Evolutionary conservation across 1,139 yeast genomes (phyloP).

Genomic region (Zygoascus meyerae): DNA sequence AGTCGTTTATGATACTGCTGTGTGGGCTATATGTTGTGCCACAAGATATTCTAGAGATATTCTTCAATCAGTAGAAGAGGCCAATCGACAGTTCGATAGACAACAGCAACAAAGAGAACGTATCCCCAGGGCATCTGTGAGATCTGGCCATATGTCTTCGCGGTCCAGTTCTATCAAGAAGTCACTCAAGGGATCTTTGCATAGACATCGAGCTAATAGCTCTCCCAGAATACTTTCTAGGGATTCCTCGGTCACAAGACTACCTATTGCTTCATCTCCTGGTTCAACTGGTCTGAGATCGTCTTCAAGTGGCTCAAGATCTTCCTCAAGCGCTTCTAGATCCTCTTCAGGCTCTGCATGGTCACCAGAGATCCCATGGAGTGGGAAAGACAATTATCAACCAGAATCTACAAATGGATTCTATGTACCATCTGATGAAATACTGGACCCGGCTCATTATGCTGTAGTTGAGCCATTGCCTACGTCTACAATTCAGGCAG

Average conservation of each 20-base stretch:
- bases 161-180: not conserved
- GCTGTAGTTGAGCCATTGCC: slow-evolving; percentile 5
- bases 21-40: slow-evolving; percentile 8
- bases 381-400: not conserved
- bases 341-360: not conserved
- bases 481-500: too few relatives aligned
- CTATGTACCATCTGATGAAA: slow-evolving; percentile 1
- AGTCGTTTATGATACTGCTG: not conserved
- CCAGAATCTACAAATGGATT: too few relatives aligned
- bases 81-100: slow-evolving; percentile 4
- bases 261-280: not conserved
- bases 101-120: not conserved
- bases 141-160: not conserved
- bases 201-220: not conserved
- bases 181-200: not conserved
- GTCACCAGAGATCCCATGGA: not conserved
- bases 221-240: not conserved
- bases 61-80: not conserved
- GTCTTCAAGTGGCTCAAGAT: not conserved
- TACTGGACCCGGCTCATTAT: slow-evolving; percentile 3
- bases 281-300: not conserved
- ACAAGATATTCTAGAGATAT: slow-evolving; percentile 1
- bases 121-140: too few relatives aligned
- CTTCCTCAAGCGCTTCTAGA: not conserved
- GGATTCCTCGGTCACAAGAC: not conserved